Evolutionary conservation across 139 green algal genomes (phyloP).

Genomic region (Tetraselmis chui): DNA sequence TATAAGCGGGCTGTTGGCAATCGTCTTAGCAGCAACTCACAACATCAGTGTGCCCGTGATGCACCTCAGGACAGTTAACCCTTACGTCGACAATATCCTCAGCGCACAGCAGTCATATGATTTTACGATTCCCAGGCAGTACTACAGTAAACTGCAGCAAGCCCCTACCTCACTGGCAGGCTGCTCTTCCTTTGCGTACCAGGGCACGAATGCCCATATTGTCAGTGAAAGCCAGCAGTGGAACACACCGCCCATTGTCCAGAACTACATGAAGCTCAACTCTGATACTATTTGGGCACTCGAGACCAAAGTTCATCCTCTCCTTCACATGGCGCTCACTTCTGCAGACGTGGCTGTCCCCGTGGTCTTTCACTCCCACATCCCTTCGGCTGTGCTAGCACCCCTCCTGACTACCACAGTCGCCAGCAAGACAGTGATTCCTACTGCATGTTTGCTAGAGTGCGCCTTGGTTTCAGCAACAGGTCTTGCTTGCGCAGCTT

Average conservation of each 20-base stretch:
- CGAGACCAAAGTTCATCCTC: background rate
- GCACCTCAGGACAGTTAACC: conserved; percentile 55
- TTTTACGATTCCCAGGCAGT: background rate
- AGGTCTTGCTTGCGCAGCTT: background rate
- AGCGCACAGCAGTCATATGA: background rate
- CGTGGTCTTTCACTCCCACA: background rate
- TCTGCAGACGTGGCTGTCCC: too few relatives aligned
- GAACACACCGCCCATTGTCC: too few relatives aligned
- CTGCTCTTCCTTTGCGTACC: conserved; percentile 44
- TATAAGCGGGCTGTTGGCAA: conserved; percentile 27
- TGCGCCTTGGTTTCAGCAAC: background rate
- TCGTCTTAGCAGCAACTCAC: background rate
- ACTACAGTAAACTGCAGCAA: background rate
- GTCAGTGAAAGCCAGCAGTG: too few relatives aligned
- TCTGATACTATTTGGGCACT: background rate
- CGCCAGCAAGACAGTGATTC: background rate
- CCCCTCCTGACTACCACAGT: background rate
- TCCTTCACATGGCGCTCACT: too few relatives aligned
- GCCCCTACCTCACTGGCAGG: background rate
- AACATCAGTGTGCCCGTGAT: conserved; percentile 23
- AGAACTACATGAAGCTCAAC: background rate
- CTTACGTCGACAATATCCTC: conserved; percentile 31
- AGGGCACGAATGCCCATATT: conserved; percentile 45
- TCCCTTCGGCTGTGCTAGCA: background rate
- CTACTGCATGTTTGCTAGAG: background rate